Conservation (phyloP, 768 basidiomycete genomes). For the Mycena albidolilacea region DNA sequence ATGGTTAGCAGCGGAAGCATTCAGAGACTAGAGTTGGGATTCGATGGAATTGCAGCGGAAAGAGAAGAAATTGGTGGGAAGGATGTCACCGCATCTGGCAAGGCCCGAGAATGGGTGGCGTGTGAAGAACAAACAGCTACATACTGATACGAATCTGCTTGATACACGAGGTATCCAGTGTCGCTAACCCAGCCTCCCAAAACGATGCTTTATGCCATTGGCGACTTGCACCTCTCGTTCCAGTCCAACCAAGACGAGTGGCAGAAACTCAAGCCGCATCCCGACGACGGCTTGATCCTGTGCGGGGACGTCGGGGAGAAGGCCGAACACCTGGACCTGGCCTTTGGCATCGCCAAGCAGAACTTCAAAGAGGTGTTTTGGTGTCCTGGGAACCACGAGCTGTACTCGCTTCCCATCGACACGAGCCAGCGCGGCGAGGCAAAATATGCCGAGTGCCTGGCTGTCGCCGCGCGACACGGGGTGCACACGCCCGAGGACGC, state of each 20-base stretch:
- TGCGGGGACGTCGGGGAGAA: background rate
- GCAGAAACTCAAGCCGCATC: background rate
- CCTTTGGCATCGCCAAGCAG: background rate
- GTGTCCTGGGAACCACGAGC: background rate
- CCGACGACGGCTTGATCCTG: background rate
- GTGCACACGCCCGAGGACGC: background rate
- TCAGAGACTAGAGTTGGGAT: too few relatives aligned
- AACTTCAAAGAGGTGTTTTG: conserved; percentile 1
- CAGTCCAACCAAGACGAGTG: background rate
- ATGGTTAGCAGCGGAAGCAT: too few relatives aligned
- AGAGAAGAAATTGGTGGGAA: too few relatives aligned
- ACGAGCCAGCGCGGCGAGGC: background rate
- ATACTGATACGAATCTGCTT: too few relatives aligned
- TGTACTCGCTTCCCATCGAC: background rate
- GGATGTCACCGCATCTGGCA: too few relatives aligned
- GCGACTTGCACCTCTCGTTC: background rate
- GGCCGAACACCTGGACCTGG: background rate
- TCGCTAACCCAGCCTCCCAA: background rate
- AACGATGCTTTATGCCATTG: background rate
- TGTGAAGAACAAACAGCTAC: too few relatives aligned
- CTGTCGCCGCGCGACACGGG: background rate
- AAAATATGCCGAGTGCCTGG: background rate
- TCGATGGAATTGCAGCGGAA: too few relatives aligned
- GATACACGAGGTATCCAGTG: too few relatives aligned
- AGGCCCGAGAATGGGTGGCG: too few relatives aligned